Conservation (phyloP, 2,329 filamentous ascomycete genomes). For the Sclerotinia subarctica region DNA sequence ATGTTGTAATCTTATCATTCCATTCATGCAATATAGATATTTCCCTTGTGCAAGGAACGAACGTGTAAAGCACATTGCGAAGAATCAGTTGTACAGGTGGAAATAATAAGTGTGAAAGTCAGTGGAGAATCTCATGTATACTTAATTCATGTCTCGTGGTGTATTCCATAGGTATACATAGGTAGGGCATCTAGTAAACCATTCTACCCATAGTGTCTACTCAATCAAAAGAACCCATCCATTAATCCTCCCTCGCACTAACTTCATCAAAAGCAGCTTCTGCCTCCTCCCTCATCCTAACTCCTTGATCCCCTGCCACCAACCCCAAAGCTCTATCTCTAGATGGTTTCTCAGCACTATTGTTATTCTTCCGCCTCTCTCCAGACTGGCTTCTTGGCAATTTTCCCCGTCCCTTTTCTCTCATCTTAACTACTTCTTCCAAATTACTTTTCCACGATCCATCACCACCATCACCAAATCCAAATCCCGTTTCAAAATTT, state of each 20-base stretch:
- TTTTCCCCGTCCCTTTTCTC: neutral
- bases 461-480: neutral
- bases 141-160: neutral
- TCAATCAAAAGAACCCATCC: neutral
- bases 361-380: neutral
- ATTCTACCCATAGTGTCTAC: neutral
- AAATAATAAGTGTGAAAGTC: neutral
- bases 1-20: too few relatives aligned
- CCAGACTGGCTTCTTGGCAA: constrained; percentile 1
- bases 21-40: neutral
- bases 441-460: neutral
- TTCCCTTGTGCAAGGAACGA: neutral
- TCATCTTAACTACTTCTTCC: neutral
- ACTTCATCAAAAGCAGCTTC: constrained; percentile 11
- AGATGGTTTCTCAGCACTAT: constrained; percentile 1
- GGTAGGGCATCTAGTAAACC: neutral
- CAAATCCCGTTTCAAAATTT: neutral
- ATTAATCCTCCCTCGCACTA: constrained; percentile 11
- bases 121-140: neutral
- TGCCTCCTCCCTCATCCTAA: constrained; percentile 15
- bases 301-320: constrained; percentile 15
- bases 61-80: neutral
- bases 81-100: neutral
- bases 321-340: constrained; percentile 16
- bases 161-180: constrained; percentile 8